A percentile compares a stretch with the other conserved stretches of the same genome.
Evolutionary conservation across 129 eudicot genomes (phyloP).

Genomic region (Artemisia annua): DNA sequence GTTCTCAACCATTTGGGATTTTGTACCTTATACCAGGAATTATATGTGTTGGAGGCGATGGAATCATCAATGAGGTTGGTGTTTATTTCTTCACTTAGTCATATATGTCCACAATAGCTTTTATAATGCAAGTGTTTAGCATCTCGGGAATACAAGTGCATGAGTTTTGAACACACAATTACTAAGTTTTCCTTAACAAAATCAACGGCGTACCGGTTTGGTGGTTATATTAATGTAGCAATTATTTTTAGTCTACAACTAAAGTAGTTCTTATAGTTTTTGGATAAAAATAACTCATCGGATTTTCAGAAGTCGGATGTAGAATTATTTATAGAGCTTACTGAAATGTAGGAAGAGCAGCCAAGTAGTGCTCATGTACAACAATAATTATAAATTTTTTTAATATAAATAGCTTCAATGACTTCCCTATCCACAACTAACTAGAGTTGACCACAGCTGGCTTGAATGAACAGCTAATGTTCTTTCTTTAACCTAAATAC

Average conservation of each 20-base stretch:
- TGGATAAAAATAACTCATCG: not conserved
- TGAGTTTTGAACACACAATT: not conserved
- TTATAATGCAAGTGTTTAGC: not conserved
- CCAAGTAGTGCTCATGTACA: not conserved
- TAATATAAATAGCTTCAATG: not conserved
- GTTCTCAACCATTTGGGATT: slow-evolving; percentile 19
- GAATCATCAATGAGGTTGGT: no score
- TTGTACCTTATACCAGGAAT: no score
- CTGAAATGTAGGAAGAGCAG: not conserved
- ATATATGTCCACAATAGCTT: not conserved
- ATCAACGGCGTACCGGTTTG: not conserved
- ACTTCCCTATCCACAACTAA: no score
- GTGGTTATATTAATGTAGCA: not conserved
- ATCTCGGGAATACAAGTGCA: not conserved
- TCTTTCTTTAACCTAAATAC: no score
- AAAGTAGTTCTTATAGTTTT: not conserved
- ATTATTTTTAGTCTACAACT: slow-evolving; percentile 18
- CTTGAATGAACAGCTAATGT: no score
- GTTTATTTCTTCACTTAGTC: slow-evolving; percentile 13
- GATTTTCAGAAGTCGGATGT: slow-evolving; percentile 8
- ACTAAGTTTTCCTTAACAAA: slow-evolving; percentile 1
- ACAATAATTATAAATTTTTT: not conserved
- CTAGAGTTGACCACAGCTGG: no score
- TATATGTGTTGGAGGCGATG: no score
- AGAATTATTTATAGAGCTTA: not conserved